These are phyloP conservation scores for Fusarium nelsonii DNA, from an alignment of 2,329 filamentous ascomycete species.

Conservation along the genomic window DNA sequence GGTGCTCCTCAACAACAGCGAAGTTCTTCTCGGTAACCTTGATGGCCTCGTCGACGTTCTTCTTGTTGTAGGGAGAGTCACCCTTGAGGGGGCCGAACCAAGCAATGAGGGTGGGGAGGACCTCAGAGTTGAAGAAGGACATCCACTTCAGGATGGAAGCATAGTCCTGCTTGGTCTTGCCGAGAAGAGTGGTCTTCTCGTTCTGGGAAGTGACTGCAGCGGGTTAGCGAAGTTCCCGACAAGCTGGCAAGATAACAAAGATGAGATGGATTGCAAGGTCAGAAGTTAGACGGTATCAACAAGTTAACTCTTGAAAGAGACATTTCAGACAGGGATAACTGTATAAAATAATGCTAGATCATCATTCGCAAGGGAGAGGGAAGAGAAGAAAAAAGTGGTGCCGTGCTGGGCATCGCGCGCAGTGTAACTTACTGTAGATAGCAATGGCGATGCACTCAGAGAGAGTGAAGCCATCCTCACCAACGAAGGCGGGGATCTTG, in stretches of 20 bases:
- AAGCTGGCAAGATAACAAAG: conserved; percentile 47
- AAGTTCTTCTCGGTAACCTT: conserved; percentile 77
- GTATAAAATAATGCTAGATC: conserved; percentile 78
- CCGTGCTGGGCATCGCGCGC: conserved; percentile 14
- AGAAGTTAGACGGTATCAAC: conserved; percentile 95
- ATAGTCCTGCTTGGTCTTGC: conserved; percentile 99
- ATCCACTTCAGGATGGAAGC: conserved; percentile 98
- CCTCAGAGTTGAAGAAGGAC: conserved; percentile 94
- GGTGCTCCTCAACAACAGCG: conserved; percentile 84
- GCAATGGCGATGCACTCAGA: conserved; percentile 94
- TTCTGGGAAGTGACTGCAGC: conserved; percentile 94
- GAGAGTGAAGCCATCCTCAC: conserved; percentile 89
- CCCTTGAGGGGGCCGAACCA: conserved; percentile 93
- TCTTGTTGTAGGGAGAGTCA: conserved; percentile 94
- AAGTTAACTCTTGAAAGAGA: conserved; percentile 60
- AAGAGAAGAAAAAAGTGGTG: conserved; percentile 49
- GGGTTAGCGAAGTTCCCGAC: conserved; percentile 51
- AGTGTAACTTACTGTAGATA: conserved; percentile 86
- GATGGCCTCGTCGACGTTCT: conserved; percentile 84
- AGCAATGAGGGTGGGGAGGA: conserved; percentile 77
- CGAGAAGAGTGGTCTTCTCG: conserved; percentile 99
- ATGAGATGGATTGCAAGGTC: conserved; percentile 59
- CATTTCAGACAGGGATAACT: conserved; percentile 99
- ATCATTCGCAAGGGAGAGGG: conserved; percentile 63
- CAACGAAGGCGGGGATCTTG: conserved; percentile 94